Evolutionary conservation across 2,329 filamentous ascomycete genomes (phyloP), one percentile per base, ranked within the genome.

Genomic region (Huntiella decipiens): DNA sequence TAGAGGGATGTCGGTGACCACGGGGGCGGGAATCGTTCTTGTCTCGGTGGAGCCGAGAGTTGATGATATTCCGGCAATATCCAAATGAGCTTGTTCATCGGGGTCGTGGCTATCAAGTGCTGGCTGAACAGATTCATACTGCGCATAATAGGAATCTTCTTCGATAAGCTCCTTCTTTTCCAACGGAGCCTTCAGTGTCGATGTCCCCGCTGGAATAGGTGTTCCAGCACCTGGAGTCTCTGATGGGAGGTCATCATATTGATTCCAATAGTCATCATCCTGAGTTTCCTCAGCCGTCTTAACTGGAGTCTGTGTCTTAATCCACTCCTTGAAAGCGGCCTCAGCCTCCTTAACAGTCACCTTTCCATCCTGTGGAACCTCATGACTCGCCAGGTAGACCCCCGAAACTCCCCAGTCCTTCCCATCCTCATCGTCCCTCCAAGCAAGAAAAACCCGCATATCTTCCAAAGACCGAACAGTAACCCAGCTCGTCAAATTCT

Each of bases 101-200:
- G 82, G 82, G 53, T 87, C 82, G 57, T 87, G 77, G 47, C 74
- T 75, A 59, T 88, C 83, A 67, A 88, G 75, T 31, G 82, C 82
- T 2, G 82, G 81, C 57, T 88, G 82, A 6, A 88, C 81, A 51
- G 73, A 67, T 54, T 81, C 77, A 58, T 91, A 88, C 56, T 79
- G 76, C 13, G 79, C 74, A 58, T 75, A 88, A 59, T 88, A 88
- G 38, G 76, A 76, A 40, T 79, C 73, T 51, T 87, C 82, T 15
- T 66, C 65, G 5, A 65, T 63, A 7, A 60, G 51, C n/a, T n/a
- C 38, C 15, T 12, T n/a, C 10, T 34, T 35, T n/a, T 47, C 31
- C n/a, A 44, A n/a, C 2, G 37, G 15, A 32, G 39, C 40, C 4
- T 38, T 37, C 28, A 48, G 36, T 5, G 32, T 11, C 31, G 38